Evolutionary conservation across 2,329 filamentous ascomycete genomes (phyloP).

Genomic region (Daldinia sp.): DNA sequence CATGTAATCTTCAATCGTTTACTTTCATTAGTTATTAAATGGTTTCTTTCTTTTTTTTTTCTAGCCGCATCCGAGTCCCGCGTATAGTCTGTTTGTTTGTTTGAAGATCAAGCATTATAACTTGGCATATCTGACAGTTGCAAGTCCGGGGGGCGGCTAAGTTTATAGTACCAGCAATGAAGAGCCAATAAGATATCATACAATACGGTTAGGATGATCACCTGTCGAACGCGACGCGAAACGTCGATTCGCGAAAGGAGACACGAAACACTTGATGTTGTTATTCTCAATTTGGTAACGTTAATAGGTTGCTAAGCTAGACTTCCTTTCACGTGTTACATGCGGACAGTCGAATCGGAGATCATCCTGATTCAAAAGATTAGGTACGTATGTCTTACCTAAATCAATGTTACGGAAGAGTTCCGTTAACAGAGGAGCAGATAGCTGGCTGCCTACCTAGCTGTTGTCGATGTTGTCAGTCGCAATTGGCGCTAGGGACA

Average conservation of each 20-base stretch:
- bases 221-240: constrained; percentile 40
- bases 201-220: constrained; percentile 20
- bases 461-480: constrained; percentile 31
- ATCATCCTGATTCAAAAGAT: constrained; percentile 1
- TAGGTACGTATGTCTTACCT: background rate
- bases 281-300: constrained; percentile 7
- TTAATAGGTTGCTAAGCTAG: constrained; percentile 6
- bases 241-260: constrained; percentile 30
- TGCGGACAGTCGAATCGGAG: constrained; percentile 8
- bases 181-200: constrained; percentile 29
- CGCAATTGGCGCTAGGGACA: constrained; percentile 25
- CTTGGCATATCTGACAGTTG: constrained; percentile 3
- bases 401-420: constrained; percentile 13
- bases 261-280: constrained; percentile 32
- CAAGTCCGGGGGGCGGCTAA: constrained; percentile 29
- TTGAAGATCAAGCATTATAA: background rate
- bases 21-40: background rate
- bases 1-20: background rate
- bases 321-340: constrained; percentile 13
- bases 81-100: background rate
- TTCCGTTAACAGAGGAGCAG: constrained; percentile 27
- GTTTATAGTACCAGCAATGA: constrained; percentile 18
- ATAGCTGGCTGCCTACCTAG: background rate
- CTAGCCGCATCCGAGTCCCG: background rate
- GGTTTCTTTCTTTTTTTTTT: background rate